Evolutionary conservation across 2,329 filamentous ascomycete genomes (phyloP).

Genomic region (Zelopaecilomyces penicillatus): DNA sequence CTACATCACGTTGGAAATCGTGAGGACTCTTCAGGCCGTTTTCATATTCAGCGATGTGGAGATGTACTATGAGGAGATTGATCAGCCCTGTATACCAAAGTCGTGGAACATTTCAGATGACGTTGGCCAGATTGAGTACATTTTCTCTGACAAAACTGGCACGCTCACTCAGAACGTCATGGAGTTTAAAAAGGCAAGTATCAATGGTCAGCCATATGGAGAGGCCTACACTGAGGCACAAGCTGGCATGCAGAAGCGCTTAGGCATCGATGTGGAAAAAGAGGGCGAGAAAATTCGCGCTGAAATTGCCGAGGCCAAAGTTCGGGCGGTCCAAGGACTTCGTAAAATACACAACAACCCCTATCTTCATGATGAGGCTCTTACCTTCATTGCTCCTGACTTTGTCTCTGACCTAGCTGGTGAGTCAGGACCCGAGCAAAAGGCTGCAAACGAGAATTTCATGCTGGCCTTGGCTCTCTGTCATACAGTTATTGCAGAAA

Average conservation of each 20-base stretch:
- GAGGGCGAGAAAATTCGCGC: conserved; percentile 63
- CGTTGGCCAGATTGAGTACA: conserved; percentile 95
- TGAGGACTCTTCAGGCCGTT: conserved; percentile 83
- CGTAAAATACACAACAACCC: conserved; percentile 79
- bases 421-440: conserved; percentile 67
- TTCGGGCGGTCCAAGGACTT: conserved; percentile 62
- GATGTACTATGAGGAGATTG: conserved; percentile 95
- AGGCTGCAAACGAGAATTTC: conserved; percentile 72
- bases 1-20: conserved; percentile 94
- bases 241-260: conserved; percentile 86
- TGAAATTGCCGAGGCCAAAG: conserved; percentile 72
- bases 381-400: conserved; percentile 89
- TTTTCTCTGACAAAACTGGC: conserved; percentile 97
- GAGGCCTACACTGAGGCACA: conserved; percentile 97
- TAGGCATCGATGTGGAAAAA: conserved; percentile 78
- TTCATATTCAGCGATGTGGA: conserved; percentile 95
- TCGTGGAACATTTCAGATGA: conserved; percentile 99
- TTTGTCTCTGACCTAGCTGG: conserved; percentile 79
- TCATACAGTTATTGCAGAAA: conserved; percentile 91
- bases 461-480: conserved; percentile 95
- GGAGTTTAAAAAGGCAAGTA: conserved; percentile 98
- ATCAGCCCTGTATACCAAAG: conserved; percentile 93
- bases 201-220: conserved; percentile 93
- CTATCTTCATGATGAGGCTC: conserved; percentile 78
- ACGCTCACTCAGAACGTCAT: conserved; percentile 96